Evolutionary conservation across 179 eudicot species (phyloP), one percentile per base, ranked within the genome.

Genomic region (Actinidia chinensis): DNA sequence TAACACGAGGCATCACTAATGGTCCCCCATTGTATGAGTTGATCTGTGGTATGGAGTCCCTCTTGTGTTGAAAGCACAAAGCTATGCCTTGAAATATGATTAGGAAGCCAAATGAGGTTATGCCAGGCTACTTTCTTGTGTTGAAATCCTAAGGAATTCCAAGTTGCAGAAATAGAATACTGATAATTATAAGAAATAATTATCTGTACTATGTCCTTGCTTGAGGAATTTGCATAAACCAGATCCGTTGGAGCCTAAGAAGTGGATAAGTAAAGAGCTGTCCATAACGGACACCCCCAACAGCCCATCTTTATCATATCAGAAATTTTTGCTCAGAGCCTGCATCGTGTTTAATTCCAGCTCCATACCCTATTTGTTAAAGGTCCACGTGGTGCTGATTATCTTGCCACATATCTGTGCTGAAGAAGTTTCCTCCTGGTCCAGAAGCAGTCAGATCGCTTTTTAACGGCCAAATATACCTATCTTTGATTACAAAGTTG

Each of bases 101-200:
- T 63, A 13, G 42, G 67, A 18, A 28, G 14, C n/a, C 43, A 63
- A 63, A 63, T 17, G 43, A 63, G 18, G 18, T 63, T 63, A 63
- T 63, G 23, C 42, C 67, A 25, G 40, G 67, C 36, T 11, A 20
- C 43, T 12, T 63, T 12, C 14, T 22, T 33, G 25, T 12, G 2
- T 14, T 61, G 66, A 23, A 23, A 8, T 15, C 40, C 4, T 23
- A 2, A 22, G 17, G 40, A 61, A 23, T 61, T 61, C 40, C 66
- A 11, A 63, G 33, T 59, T 59, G 64, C 64, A 22, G 64, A 59
- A 25, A 33, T 42, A 28, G 18, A 28, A 14, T 13, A 8, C 42
- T 63, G 67, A 63, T 63, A 63, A 28, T 63, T 2, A 28, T 40
- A 40, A 61, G 66, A 63, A 63, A 28, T 63, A n/a, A n/a, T n/a